Evolutionary conservation across 345 rosid genomes (phyloP), one percentile per base, ranked within the genome.

Genomic region (Eucalyptus curtisii): DNA sequence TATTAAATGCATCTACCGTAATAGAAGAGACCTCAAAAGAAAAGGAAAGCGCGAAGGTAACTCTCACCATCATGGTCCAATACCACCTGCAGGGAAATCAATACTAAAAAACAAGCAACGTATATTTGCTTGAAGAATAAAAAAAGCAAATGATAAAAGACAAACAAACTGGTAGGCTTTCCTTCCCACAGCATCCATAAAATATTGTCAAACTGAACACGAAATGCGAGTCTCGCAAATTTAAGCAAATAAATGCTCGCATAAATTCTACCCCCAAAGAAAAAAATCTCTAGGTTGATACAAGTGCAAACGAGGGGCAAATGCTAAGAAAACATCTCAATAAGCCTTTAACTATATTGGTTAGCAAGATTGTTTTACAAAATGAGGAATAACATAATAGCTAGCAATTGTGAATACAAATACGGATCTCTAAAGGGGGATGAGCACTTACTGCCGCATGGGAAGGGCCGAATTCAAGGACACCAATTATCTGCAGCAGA

Each of bases 391-490:
- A 3, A 71, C 81, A 71, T 33, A 0, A 86, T 37, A 20, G 81
- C 45, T 71, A 37, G 45, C 44, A 42, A 42, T 42, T 42, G 44
- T 42, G 44, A 42, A 42, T 42, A 42, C 44, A 42, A 42, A 42
- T 42, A 42, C 44, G 44, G 44, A 42, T 42, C 8, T 42, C 44
- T 42, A 42, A 42, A 42, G 44, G 2, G 44, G 44, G 44, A 42
- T 42, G 44, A 42, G 44, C 44, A 42, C 44, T 42, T 42, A 42
- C 2, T 42, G 44, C 44, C 44, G 44, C 13, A 92, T 96, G 98
- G 50, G 99, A 93, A 91, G 99, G 99, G 61, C 93, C 89, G 82
- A 97, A 94, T 90, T 95, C 96, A 94, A 98, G 91, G 92, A 95
- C 99, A 93, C 96, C 98, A 89, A 98, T 90, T 49, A 97, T 92